Conservation (phyloP, 2,329 filamentous ascomycete species). For the Hypoxylon sp. region DNA sequence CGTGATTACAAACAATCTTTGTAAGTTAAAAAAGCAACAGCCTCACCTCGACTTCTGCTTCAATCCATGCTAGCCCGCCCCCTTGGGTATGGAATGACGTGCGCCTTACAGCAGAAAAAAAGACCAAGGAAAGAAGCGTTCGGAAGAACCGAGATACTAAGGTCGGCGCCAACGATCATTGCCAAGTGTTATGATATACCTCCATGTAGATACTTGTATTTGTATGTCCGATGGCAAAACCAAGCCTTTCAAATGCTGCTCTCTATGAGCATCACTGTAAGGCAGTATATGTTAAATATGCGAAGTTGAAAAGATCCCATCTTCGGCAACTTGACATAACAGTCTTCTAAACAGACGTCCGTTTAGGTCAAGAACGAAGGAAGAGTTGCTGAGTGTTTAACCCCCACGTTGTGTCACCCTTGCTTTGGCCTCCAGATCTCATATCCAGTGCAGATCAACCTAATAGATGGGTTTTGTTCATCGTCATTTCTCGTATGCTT, state of each 20-base stretch:
- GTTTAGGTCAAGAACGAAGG: constrained; percentile 18
- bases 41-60: constrained; percentile 6
- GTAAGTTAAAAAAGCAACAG: constrained; percentile 1
- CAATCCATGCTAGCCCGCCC: constrained; percentile 1
- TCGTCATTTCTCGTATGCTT: constrained; percentile 35
- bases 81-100: constrained; percentile 5
- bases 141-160: no score
- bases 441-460: constrained; percentile 41
- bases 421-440: constrained; percentile 38
- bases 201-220: neutral
- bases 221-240: neutral
- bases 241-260: neutral
- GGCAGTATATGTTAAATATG: neutral
- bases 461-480: constrained; percentile 32
- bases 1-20: neutral
- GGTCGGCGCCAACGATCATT: constrained; percentile 5
- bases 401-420: constrained; percentile 41
- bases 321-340: constrained; percentile 5
- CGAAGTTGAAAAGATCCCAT: neutral
- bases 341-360: neutral
- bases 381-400: constrained; percentile 22
- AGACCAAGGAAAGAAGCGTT: constrained; percentile 1
- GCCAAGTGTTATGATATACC: neutral
- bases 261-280: constrained; percentile 2
- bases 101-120: constrained; percentile 1